A percentile compares a stretch with the other conserved stretches of the same genome.
phyloP scores from a whole-genome alignment of 768 basidiomycete species.

The Gautieria morchelliformis region DNA sequence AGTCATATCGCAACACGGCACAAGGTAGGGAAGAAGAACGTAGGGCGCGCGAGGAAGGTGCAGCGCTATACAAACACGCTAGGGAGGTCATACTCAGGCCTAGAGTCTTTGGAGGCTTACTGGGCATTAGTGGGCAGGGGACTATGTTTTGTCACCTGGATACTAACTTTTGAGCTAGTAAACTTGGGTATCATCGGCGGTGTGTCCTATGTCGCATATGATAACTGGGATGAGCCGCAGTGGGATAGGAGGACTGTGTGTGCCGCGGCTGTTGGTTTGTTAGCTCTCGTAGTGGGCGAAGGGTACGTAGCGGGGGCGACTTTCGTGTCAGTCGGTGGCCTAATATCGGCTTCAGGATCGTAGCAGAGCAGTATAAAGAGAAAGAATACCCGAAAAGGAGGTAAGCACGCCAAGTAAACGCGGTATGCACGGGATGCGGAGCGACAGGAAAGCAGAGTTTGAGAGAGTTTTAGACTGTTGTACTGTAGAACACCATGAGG shows the following conservation, averaged over 20 bases:
- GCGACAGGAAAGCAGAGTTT: background rate
- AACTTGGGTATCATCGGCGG: conserved; percentile 56
- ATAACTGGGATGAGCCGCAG: conserved; percentile 49
- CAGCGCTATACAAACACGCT: conserved; percentile 41
- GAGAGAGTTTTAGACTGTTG: background rate
- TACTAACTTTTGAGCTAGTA: conserved; percentile 25
- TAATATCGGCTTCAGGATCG: conserved; percentile 20
- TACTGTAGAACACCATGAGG: background rate
- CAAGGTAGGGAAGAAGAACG: conserved; percentile 48
- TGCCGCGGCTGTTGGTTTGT: conserved; percentile 45
- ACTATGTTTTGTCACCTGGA: background rate
- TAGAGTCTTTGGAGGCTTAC: conserved; percentile 53
- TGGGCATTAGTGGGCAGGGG: conserved; percentile 38
- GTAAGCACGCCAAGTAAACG: background rate
- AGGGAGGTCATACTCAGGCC: conserved; percentile 53
- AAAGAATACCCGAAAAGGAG: conserved; percentile 18
- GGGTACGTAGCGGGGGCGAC: conserved; percentile 34
- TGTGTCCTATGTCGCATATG: conserved; percentile 55
- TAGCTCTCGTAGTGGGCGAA: conserved; percentile 57
- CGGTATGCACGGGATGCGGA: background rate
- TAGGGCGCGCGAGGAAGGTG: conserved; percentile 49
- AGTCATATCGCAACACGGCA: conserved; percentile 49
- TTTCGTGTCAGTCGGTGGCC: background rate
- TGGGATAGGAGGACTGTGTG: conserved; percentile 60
- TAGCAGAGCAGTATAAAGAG: conserved; percentile 32